Evolutionary conservation across 768 basidiomycete genomes (phyloP).

Genomic region (Trametes cubensis): DNA sequence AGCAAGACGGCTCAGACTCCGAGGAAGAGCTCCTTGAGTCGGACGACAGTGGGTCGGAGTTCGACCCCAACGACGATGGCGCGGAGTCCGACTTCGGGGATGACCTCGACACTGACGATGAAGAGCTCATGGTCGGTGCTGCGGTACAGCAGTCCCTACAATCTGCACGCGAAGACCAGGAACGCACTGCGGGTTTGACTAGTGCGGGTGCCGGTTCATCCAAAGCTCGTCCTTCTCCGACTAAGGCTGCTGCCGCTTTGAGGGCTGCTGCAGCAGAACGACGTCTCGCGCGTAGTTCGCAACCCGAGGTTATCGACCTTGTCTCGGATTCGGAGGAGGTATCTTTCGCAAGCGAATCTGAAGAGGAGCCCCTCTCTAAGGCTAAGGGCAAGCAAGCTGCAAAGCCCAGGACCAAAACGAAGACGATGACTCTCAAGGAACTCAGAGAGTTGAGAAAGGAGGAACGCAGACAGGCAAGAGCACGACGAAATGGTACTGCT

Average conservation of each 20-base stretch:
- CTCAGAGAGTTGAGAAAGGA: slow-evolving; percentile 27
- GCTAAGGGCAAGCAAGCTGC: slow-evolving; percentile 37
- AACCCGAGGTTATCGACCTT: slow-evolving; percentile 26
- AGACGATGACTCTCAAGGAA: slow-evolving; percentile 15
- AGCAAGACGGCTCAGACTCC: slow-evolving; percentile 11
- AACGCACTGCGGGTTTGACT: slow-evolving; percentile 38
- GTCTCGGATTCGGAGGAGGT: slow-evolving; percentile 3
- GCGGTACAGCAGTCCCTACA: slow-evolving; percentile 59
- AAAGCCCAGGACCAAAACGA: slow-evolving; percentile 30
- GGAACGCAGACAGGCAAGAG: slow-evolving; percentile 29
- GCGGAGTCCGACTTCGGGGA: slow-evolving; percentile 14
- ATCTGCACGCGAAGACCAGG: slow-evolving; percentile 34
- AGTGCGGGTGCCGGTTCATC: slow-evolving; percentile 38
- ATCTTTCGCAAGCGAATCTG: slow-evolving; percentile 30
- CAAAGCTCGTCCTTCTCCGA: slow-evolving; percentile 35
- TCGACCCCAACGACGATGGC: slow-evolving; percentile 43
- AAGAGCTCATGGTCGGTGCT: slow-evolving; percentile 52
- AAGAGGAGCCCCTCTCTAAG: slow-evolving; percentile 33
- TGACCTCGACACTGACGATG: slow-evolving; percentile 27
- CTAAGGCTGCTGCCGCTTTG: slow-evolving; percentile 45
- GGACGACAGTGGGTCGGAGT: slow-evolving; percentile 64
- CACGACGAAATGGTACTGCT: slow-evolving; percentile 33
- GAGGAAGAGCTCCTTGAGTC: slow-evolving; percentile 48
- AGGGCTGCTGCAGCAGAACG: slow-evolving; percentile 60
- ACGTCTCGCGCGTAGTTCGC: slow-evolving; percentile 39